Evolutionary conservation across 805 yeast species (phyloP).

Genomic region (Starmerella gropengiesseri): DNA sequence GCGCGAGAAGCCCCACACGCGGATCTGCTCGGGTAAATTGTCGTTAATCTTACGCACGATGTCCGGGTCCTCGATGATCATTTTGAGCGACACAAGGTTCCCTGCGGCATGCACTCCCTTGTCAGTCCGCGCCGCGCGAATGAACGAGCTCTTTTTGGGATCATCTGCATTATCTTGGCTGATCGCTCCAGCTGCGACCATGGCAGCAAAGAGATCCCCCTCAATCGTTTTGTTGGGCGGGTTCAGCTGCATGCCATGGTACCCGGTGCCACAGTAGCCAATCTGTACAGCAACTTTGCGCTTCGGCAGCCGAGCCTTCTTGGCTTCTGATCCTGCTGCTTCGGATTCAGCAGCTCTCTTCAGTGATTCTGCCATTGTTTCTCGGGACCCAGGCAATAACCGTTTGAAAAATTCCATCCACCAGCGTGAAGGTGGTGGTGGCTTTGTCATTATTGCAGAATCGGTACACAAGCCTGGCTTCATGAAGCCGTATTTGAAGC

Average conservation of each 20-base stretch:
- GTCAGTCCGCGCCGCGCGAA: constrained; percentile 58
- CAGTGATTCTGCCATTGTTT: constrained; percentile 7
- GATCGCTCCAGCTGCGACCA: constrained; percentile 78
- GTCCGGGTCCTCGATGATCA: constrained; percentile 73
- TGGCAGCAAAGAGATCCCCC: constrained; percentile 74
- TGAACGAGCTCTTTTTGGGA: constrained; percentile 74
- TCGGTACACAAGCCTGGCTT: background rate
- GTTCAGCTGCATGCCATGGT: constrained; percentile 90
- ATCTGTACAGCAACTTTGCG: constrained; percentile 80
- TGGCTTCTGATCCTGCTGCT: constrained; percentile 5
- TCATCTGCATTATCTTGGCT: constrained; percentile 80
- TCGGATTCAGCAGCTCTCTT: constrained; percentile 14
- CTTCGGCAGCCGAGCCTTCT: constrained; percentile 40
- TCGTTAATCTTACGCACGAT: constrained; percentile 63
- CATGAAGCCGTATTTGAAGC: too few relatives aligned
- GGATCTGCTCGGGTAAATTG: constrained; percentile 69
- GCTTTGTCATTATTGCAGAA: constrained; percentile 3
- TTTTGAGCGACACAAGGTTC: constrained; percentile 70
- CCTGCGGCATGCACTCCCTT: constrained; percentile 98
- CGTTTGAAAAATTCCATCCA: constrained; percentile 7
- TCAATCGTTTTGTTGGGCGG: constrained; percentile 85
- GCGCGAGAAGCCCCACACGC: constrained; percentile 87
- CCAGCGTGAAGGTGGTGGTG: too few relatives aligned
- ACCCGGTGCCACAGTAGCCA: constrained; percentile 94
- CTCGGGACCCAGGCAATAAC: background rate